Conservation (phyloP, 352 stramenopile species). For the Aphanomyces stellatus region DNA sequence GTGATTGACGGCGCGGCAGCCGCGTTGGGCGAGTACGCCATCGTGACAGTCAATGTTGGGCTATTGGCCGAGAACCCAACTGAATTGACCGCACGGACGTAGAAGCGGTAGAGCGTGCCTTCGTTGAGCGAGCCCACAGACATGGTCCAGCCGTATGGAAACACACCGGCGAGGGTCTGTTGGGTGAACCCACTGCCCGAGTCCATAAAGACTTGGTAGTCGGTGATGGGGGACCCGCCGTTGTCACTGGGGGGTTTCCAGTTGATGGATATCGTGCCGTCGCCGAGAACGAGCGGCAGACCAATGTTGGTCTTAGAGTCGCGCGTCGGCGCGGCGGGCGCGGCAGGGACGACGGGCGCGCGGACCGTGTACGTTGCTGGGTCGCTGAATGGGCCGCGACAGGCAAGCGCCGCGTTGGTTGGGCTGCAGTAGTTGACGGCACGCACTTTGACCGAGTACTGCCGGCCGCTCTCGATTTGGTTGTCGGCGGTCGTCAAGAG, state of each 20-base stretch:
- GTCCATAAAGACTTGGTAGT: constrained; percentile 91
- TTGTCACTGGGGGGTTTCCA: constrained; percentile 90
- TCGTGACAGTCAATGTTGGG: constrained; percentile 81
- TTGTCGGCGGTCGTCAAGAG: constrained; percentile 74
- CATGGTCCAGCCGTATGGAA: constrained; percentile 46
- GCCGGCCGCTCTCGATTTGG: constrained; percentile 82
- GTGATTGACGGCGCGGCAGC: constrained; percentile 41
- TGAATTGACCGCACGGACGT: constrained; percentile 81
- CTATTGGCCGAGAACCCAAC: constrained; percentile 73
- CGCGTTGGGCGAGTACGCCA: constrained; percentile 65
- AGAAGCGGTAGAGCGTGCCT: constrained; percentile 90
- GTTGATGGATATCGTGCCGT: constrained; percentile 53
- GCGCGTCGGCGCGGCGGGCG: constrained; percentile 65
- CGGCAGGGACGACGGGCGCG: constrained; percentile 68
- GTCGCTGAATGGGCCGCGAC: constrained; percentile 85
- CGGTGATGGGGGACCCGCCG: constrained; percentile 83
- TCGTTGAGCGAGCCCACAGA: constrained; percentile 42
- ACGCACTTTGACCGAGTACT: constrained; percentile 91
- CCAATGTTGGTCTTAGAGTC: constrained; percentile 48
- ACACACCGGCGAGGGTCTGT: constrained; percentile 35
- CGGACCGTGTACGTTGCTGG: constrained; percentile 86
- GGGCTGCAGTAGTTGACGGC: constrained; percentile 92
- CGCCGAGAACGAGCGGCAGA: constrained; percentile 10
- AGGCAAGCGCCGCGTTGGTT: constrained; percentile 56
- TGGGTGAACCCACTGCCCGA: constrained; percentile 40